Percentiles rank a stretch among this genome's conserved stretches.
Evolutionary conservation across 1,139 yeast species (phyloP).

Genomic region (Geotrichum bryndzae): DNA sequence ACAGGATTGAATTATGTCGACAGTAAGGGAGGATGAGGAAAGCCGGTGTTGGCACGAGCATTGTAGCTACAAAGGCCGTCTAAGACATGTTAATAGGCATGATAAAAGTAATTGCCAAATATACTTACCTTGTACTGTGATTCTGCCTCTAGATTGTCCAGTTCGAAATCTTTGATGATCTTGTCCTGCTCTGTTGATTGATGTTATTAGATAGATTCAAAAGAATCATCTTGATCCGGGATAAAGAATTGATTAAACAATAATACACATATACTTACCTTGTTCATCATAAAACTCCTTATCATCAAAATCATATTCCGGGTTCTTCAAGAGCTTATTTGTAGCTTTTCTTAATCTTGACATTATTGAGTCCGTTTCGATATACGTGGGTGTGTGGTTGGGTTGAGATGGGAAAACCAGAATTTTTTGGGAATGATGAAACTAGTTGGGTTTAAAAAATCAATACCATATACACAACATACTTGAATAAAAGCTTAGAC

Average conservation of each 20-base stretch:
- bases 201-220: not conserved
- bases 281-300: conserved; percentile 23
- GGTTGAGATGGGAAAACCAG: not conserved
- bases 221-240: not conserved
- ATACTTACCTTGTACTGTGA: conserved; percentile 21
- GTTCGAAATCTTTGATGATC: conserved; percentile 26
- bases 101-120: not conserved
- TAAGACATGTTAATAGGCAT: not conserved
- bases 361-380: conserved; percentile 17
- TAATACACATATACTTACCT: conserved; percentile 17
- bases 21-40: conserved; percentile 31
- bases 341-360: conserved; percentile 27
- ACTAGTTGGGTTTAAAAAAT: not conserved
- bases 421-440: not conserved
- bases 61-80: conserved; percentile 25
- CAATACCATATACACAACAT: no score
- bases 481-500: no score
- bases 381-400: not conserved
- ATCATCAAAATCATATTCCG: conserved; percentile 20
- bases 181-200: conserved; percentile 29
- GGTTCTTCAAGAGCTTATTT: conserved; percentile 20
- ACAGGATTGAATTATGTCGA: conserved; percentile 29
- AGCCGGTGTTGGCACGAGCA: conserved; percentile 34
- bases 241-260: not conserved
- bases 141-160: conserved; percentile 27